Base-by-base conservation (phyloP, 139 green algal species). In the Tetraselmis chui region DNA sequence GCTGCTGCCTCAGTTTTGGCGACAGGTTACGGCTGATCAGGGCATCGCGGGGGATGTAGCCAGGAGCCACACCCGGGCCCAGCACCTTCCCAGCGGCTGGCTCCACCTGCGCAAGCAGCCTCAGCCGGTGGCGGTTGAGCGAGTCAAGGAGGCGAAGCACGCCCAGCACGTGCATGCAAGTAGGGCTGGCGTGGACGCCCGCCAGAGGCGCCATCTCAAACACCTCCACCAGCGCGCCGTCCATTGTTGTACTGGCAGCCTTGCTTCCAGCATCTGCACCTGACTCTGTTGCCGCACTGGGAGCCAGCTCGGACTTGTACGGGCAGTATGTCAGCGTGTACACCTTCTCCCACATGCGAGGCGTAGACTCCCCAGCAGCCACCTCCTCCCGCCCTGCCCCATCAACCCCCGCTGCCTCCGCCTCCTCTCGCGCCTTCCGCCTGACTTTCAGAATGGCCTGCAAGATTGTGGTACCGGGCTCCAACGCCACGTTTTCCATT, bases 1-100 rank as follows among this genome's bases (percentile, higher is more conserved):
- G 89, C 89, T 97, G 92, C 87, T 98, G 94, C 1, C 84, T 77
- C 59, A 99, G 89, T 90, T 99, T 99, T 58, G 94, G 89, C 0
- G 89, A 86, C 24, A 99, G 91, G 87, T 98, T 97, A 59, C 45
- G 84, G 85, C 80, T 94, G 32, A 98, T 82, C 45, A 98, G 98
- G 77, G 92, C 92, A 11, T 94, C 92, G 0, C 89, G 88, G 0
- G 86, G 78, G 27, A 93, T 81, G 28, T 83, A 76, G 28, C 86
- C 87, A 2, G 83, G 81, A 30, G 81, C 82, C 45, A 23, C 22
- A 27, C 67, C 32, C 27, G 77, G 75, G 30, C 30, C n/a, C 23
- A 67, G 30, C 58, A 76, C 83, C 28, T 75, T 32, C 30, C 29
- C 80, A 27, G 74, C 32, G 2, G 67, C 28, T 31, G 75, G 26